These are phyloP conservation scores for Prunus mume DNA, from an alignment of 306 rosid genomes.

Conservation along the genomic window DNA sequence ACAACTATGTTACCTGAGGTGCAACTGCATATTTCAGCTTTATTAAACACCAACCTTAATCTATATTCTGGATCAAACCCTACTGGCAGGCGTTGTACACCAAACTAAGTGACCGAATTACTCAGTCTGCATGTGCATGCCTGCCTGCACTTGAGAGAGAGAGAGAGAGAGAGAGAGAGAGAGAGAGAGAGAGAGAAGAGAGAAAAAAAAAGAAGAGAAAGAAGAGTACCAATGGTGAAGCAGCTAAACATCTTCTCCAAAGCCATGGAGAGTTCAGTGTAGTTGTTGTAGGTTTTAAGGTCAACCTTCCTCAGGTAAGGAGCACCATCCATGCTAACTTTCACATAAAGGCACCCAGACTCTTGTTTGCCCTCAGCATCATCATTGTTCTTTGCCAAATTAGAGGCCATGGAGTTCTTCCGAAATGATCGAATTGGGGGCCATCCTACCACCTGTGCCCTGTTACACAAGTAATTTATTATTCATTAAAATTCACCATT, in stretches of 20 bases:
- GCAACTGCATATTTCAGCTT: not conserved
- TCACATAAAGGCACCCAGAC: slow-evolving; percentile 66
- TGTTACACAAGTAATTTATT: slow-evolving; percentile 36
- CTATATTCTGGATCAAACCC: not conserved
- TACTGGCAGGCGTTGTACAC: not conserved
- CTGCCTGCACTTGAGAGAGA: slow-evolving; percentile 5
- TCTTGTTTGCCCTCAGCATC: slow-evolving; percentile 64
- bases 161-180: not conserved
- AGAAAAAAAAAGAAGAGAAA: not conserved
- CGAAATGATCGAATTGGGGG: slow-evolving; percentile 95
- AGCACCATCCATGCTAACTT: slow-evolving; percentile 99
- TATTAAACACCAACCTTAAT: not conserved
- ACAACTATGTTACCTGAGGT: not conserved
- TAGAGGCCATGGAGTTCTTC: slow-evolving; percentile 79
- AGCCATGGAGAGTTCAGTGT: slow-evolving; percentile 73
- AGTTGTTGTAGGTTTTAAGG: slow-evolving; percentile 68
- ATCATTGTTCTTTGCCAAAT: slow-evolving; percentile 54
- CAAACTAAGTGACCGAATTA: not conserved
- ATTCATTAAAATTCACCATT: slow-evolving; percentile 5
- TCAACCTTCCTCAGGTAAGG: slow-evolving; percentile 93
- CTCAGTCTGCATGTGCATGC: slow-evolving; percentile 5
- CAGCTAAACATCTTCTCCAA: slow-evolving; percentile 95
- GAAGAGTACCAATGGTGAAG: slow-evolving; percentile 71
- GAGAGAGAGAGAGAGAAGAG: slow-evolving; percentile 2
- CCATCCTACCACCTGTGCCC: slow-evolving; percentile 99